A percentile compares a stretch with the other conserved stretches of the same genome.
Evolutionary conservation across 495 filamentous ascomycete species (phyloP).

Genomic region (Penicillium robsamsonii): DNA sequence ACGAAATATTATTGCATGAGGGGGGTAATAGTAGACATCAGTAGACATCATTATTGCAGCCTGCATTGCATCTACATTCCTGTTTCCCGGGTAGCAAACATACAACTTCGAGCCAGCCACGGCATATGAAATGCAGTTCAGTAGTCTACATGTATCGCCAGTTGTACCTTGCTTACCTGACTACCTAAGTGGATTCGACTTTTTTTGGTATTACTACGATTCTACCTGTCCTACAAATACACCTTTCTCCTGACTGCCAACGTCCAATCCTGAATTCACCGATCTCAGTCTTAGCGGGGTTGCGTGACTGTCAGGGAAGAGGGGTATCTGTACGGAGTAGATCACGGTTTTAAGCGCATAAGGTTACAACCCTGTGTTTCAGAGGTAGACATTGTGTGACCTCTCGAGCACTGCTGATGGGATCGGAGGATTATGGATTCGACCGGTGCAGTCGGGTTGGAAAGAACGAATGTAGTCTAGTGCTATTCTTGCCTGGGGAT

Average conservation of each 20-base stretch:
- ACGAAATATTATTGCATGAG: not conserved
- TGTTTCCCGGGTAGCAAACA: constrained; percentile 3
- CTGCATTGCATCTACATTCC: constrained; percentile 12
- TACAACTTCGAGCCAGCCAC: not conserved
- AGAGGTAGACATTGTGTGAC: constrained; percentile 18
- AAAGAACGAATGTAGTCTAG: constrained; percentile 9
- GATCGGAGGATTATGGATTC: constrained; percentile 28
- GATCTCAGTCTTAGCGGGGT: constrained; percentile 7
- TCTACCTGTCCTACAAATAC: not conserved
- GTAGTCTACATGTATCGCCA: not conserved
- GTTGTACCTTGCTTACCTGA: not conserved
- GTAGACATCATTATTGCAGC: constrained; percentile 10
- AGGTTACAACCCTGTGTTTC: constrained; percentile 21
- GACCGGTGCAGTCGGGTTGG: constrained; percentile 19
- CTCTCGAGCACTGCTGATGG: constrained; percentile 11
- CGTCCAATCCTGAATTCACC: constrained; percentile 18
- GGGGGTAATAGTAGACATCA: constrained; percentile 4
- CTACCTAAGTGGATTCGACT: not conserved
- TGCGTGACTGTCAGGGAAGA: constrained; percentile 8
- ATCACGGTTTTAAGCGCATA: constrained; percentile 11
- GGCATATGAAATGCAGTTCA: not conserved
- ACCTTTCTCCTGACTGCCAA: not conserved
- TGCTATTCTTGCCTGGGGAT: not conserved
- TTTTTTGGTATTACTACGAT: not conserved
- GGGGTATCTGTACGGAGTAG: constrained; percentile 6